These are phyloP conservation scores for Misopates orontium DNA, from an alignment of 257 asterid species.

Conservation along the genomic window DNA sequence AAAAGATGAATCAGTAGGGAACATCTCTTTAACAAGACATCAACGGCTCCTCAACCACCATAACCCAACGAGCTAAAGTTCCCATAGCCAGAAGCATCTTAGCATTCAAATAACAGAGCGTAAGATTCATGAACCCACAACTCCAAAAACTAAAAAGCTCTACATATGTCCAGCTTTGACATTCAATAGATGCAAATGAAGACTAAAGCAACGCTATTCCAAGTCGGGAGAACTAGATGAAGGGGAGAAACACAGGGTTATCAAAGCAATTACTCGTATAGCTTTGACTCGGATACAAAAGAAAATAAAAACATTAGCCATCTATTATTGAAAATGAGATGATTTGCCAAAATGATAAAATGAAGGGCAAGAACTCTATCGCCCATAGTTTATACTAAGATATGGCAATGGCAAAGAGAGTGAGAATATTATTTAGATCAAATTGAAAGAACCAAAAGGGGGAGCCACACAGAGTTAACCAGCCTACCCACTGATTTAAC, in stretches of 20 bases:
- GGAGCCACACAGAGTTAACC: too few relatives aligned
- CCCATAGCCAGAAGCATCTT: background rate
- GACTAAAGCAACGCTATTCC: background rate
- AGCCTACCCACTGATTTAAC: too few relatives aligned
- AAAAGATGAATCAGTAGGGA: background rate
- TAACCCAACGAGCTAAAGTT: background rate
- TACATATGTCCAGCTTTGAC: background rate
- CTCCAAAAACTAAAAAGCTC: background rate
- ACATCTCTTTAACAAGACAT: background rate
- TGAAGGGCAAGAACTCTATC: background rate
- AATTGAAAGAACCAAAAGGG: too few relatives aligned
- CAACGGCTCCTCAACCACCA: background rate
- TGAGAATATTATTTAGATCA: background rate
- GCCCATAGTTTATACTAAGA: background rate
- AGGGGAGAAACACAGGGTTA: background rate
- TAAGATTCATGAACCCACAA: background rate
- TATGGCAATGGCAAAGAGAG: background rate
- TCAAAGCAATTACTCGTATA: background rate
- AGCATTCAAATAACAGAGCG: too few relatives aligned
- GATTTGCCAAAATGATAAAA: background rate
- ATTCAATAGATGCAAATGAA: background rate
- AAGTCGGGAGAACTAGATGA: background rate
- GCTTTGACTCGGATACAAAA: background rate
- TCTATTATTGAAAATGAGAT: background rate
- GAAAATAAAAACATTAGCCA: background rate